Percentiles rank a stretch among this genome's conserved stretches.
Conservation (phyloP, 129 eudicot species). For the Flaveria linearis region DNA sequence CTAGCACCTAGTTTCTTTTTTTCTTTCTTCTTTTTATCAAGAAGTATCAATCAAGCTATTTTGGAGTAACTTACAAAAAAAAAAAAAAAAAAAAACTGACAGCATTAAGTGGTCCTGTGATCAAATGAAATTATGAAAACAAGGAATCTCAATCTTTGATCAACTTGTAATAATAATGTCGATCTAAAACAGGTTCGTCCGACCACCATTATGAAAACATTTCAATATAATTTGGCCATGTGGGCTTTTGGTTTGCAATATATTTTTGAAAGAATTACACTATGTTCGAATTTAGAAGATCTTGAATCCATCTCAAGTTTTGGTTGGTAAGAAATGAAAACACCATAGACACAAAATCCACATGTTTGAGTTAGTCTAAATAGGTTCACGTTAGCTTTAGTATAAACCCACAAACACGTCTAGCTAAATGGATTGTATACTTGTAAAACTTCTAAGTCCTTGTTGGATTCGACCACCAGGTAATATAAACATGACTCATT, state of each 20-base stretch:
- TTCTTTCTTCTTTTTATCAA: no score
- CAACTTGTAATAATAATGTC: background rate
- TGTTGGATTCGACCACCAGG: no score
- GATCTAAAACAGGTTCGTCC: background rate
- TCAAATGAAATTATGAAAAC: background rate
- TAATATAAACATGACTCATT: no score
- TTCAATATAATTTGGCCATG: background rate
- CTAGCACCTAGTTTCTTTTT: no score
- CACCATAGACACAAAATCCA: no score
- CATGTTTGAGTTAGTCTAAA: no score
- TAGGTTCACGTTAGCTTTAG: no score
- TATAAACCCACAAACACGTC: no score
- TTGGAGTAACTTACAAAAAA: background rate
- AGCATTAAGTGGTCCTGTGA: background rate
- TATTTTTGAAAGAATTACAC: background rate
- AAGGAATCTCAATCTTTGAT: background rate
- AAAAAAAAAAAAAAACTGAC: no score
- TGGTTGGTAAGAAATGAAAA: background rate
- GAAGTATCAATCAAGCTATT: background rate
- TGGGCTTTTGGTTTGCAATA: background rate
- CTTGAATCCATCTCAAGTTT: background rate
- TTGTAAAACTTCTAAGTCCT: no score
- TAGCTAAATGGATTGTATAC: no score
- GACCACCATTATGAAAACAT: background rate
- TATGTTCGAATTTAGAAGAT: background rate